Evolutionary conservation across 2,329 filamentous ascomycete genomes (phyloP).

Genomic region (Nemania serpens): DNA sequence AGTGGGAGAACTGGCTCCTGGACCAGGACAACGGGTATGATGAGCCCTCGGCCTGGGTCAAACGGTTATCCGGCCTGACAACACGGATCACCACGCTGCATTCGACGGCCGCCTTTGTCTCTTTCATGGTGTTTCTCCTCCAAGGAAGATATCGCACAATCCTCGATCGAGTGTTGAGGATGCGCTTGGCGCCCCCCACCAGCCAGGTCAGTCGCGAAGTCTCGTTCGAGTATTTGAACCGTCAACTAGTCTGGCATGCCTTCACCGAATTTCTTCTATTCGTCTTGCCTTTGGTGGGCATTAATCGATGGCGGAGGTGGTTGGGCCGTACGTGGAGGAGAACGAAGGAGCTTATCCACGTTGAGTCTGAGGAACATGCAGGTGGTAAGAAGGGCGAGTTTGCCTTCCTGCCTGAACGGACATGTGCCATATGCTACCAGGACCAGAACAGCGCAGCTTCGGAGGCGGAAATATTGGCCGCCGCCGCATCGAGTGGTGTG

Average conservation of each 20-base stretch:
- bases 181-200: slow-evolving; percentile 83
- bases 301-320: slow-evolving; percentile 91
- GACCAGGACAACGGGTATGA: slow-evolving; percentile 77
- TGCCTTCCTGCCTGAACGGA: slow-evolving; percentile 85
- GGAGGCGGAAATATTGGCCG: slow-evolving; percentile 77
- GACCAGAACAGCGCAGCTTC: slow-evolving; percentile 81
- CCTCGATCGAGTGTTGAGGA: slow-evolving; percentile 79
- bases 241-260: slow-evolving; percentile 98
- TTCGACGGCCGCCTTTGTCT: slow-evolving; percentile 78
- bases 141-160: slow-evolving; percentile 92
- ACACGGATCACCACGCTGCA: slow-evolving; percentile 72
- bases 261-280: slow-evolving; percentile 99
- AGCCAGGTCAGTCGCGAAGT: slow-evolving; percentile 89
- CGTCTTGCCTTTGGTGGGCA: slow-evolving; percentile 92
- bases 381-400: slow-evolving; percentile 71
- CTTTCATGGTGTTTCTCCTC: slow-evolving; percentile 88
- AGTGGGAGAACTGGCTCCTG: slow-evolving; percentile 87
- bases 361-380: slow-evolving; percentile 53
- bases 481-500: slow-evolving; percentile 73
- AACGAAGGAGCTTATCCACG: slow-evolving; percentile 67
- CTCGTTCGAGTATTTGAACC: slow-evolving; percentile 95
- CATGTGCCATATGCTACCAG: slow-evolving; percentile 95
- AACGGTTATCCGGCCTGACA: slow-evolving; percentile 70
- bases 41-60: slow-evolving; percentile 55
- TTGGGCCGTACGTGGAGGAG: slow-evolving; percentile 85